These are phyloP conservation scores for Trypanosoma brucei DNA, from an alignment of 208 protist genomes.

Conservation along the genomic window DNA sequence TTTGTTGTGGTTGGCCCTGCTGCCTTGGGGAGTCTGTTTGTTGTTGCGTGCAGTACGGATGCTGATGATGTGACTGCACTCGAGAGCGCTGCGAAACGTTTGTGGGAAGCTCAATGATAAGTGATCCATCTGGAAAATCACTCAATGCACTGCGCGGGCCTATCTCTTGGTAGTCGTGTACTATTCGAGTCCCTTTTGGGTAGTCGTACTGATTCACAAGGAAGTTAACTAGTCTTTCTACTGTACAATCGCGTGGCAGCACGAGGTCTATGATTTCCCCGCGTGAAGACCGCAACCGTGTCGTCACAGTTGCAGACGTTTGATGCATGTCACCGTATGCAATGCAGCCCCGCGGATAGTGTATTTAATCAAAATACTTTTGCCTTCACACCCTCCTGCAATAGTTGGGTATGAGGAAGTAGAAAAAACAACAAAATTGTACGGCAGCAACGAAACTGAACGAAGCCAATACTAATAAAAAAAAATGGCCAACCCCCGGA, in stretches of 20 bases:
- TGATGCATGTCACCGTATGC: too few relatives aligned
- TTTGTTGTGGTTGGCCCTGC: too few relatives aligned
- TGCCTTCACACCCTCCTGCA: too few relatives aligned
- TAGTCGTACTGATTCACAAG: slow-evolving; percentile 73
- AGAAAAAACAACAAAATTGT: too few relatives aligned
- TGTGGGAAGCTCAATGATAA: slow-evolving; percentile 46
- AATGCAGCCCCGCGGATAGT: too few relatives aligned
- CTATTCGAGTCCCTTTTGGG: slow-evolving; percentile 36
- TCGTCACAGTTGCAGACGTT: not conserved
- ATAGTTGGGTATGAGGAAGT: too few relatives aligned
- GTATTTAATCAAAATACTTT: too few relatives aligned
- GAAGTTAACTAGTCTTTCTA: slow-evolving; percentile 53
- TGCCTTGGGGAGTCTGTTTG: too few relatives aligned
- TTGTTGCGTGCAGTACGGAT: not conserved
- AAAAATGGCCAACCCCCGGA: too few relatives aligned
- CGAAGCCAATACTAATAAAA: too few relatives aligned
- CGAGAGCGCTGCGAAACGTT: slow-evolving; percentile 7
- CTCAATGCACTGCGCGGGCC: slow-evolving; percentile 29
- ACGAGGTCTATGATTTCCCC: slow-evolving; percentile 73
- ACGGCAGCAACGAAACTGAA: too few relatives aligned
- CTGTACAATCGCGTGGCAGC: slow-evolving; percentile 40
- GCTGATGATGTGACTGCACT: not conserved
- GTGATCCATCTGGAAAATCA: slow-evolving; percentile 61
- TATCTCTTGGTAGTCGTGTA: slow-evolving; percentile 27
- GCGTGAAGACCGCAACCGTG: slow-evolving; percentile 49